Percentiles rank a stretch among this genome's conserved stretches.
Conservation (phyloP, 176 grass and related monocot species). For the Carex parvula region DNA sequence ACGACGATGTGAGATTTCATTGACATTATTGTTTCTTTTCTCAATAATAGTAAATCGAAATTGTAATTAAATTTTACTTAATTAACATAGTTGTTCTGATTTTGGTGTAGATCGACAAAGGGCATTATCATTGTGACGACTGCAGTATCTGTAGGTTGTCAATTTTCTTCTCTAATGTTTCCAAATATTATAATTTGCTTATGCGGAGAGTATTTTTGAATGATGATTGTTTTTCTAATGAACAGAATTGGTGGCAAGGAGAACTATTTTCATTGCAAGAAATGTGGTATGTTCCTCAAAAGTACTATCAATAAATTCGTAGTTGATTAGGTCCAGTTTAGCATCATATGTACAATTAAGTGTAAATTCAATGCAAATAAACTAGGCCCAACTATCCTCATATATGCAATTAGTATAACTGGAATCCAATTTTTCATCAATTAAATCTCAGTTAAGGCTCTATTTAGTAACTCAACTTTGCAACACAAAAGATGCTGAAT, state of each 20-base stretch:
- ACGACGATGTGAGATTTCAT: constrained; percentile 56
- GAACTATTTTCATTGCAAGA: constrained; percentile 82
- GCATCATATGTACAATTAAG: background rate
- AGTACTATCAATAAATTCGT: background rate
- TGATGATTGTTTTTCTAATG: constrained; percentile 14
- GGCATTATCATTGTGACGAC: constrained; percentile 69
- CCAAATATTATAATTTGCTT: background rate
- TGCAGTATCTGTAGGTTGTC: constrained; percentile 87
- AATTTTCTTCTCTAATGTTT: background rate
- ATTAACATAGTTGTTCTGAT: constrained; percentile 18
- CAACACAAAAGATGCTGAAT: background rate
- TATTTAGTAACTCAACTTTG: constrained; percentile 2
- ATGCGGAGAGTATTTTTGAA: background rate
- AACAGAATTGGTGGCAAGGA: constrained; percentile 74
- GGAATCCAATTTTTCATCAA: background rate
- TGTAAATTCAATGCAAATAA: background rate
- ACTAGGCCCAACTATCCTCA: background rate
- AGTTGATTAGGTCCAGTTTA: constrained; percentile 8
- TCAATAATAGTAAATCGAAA: background rate
- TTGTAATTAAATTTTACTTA: background rate
- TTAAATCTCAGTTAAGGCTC: background rate
- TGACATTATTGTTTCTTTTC: background rate
- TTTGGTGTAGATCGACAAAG: constrained; percentile 50
- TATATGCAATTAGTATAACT: background rate
- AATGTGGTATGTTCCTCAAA: constrained; percentile 55